phyloP scores from a whole-genome alignment of 2,329 filamentous ascomycete genomes.

The Fusarium decemcellulare region DNA sequence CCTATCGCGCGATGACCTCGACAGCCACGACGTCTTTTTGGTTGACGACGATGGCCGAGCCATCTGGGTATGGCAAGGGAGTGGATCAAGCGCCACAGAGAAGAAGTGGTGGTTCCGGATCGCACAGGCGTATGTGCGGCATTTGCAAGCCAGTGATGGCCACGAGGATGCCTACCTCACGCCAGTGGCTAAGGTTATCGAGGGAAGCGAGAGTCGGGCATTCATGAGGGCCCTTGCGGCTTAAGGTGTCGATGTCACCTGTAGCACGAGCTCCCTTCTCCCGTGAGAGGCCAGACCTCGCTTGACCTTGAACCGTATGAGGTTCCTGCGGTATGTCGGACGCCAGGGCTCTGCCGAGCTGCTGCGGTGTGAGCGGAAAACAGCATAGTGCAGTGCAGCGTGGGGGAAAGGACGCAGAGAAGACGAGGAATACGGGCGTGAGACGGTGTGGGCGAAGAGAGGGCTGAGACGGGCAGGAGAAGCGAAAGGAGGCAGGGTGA shows the following conservation, averaged over 20 bases:
- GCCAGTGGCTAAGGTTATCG: constrained; percentile 69
- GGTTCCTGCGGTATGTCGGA: not conserved
- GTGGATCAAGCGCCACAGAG: constrained; percentile 69
- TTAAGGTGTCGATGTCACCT: constrained; percentile 6
- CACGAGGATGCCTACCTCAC: constrained; percentile 57
- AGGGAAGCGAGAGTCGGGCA: constrained; percentile 68
- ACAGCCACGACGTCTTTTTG: constrained; percentile 74
- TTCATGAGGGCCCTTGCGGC: constrained; percentile 64
- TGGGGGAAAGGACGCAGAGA: constrained; percentile 4
- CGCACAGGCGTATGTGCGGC: constrained; percentile 68
- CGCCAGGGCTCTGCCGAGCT: not conserved
- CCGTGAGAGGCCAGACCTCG: not conserved
- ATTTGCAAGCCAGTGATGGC: constrained; percentile 52
- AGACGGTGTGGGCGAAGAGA: constrained; percentile 3
- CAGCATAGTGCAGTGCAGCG: not conserved
- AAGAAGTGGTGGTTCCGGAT: constrained; percentile 73
- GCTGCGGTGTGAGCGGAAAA: not conserved
- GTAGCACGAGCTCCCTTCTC: not conserved
- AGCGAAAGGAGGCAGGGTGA: constrained; percentile 1
- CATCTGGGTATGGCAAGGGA: constrained; percentile 78
- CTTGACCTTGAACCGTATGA: constrained; percentile 7
- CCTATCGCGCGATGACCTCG: constrained; percentile 64
- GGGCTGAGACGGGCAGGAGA: constrained; percentile 2
- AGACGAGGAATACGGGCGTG: not conserved
- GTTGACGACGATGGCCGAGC: constrained; percentile 69